These are phyloP conservation scores for Paradendryphiella salina DNA, from an alignment of 2,329 filamentous ascomycete genomes.

Conservation along the genomic window DNA sequence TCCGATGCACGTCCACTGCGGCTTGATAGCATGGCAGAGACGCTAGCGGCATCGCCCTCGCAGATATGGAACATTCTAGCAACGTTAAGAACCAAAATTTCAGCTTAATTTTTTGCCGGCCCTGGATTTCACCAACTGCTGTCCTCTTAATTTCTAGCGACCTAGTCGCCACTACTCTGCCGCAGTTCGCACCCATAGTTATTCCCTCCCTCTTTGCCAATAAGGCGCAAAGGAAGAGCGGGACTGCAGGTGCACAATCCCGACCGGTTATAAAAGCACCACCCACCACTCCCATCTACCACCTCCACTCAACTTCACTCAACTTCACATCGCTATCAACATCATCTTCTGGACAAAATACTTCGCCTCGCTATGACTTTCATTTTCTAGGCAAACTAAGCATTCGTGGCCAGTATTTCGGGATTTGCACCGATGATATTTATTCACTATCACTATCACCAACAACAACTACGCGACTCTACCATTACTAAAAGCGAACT, in stretches of 20 bases:
- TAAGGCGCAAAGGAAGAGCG: too few species aligned
- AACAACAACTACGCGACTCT: too few species aligned
- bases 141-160: slow-evolving; percentile 38
- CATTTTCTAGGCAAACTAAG: too few species aligned
- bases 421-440: too few species aligned
- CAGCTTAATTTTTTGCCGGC: slow-evolving; percentile 31
- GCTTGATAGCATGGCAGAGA: slow-evolving; percentile 22
- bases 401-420: too few species aligned
- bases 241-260: slow-evolving; percentile 26
- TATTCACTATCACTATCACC: too few species aligned
- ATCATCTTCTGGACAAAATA: too few species aligned
- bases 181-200: slow-evolving; percentile 39
- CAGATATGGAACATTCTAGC: slow-evolving; percentile 42
- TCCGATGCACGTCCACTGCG: slow-evolving; percentile 27
- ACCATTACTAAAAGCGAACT: too few species aligned
- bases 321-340: too few species aligned
- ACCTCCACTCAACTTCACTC: slow-evolving; percentile 36
- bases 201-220: slow-evolving; percentile 46
- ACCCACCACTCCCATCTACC: slow-evolving; percentile 47
- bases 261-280: slow-evolving; percentile 36
- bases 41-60: slow-evolving; percentile 24
- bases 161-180: slow-evolving; percentile 26
- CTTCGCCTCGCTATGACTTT: too few species aligned
- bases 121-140: slow-evolving; percentile 35
- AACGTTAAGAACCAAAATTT: slow-evolving; percentile 26